Conservation (phyloP, 2,329 filamentous ascomycete species). For the Aspergillus latus region DNA sequence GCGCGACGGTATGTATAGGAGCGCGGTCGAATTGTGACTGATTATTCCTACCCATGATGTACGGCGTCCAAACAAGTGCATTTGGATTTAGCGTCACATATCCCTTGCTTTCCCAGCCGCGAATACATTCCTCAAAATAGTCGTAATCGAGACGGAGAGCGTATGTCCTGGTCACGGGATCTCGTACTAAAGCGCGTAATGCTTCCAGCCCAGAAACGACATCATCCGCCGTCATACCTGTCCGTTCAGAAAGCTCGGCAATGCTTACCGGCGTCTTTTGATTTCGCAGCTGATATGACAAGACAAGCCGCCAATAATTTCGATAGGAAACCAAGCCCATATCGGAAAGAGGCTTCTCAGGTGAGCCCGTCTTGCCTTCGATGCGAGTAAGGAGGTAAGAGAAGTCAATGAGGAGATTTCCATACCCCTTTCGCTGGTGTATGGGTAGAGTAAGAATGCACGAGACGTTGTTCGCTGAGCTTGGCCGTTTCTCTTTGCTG, state of each 20-base stretch:
- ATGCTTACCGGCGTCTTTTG: constrained; percentile 59
- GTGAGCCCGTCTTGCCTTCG: constrained; percentile 90
- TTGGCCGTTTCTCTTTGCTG: constrained; percentile 94
- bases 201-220: constrained; percentile 92
- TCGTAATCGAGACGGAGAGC: constrained; percentile 82
- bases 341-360: constrained; percentile 94
- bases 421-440: constrained; percentile 95
- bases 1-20: constrained; percentile 82
- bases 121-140: constrained; percentile 84
- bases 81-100: constrained; percentile 82
- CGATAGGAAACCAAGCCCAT: constrained; percentile 97
- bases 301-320: constrained; percentile 90
- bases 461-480: constrained; percentile 94
- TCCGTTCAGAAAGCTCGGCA: constrained; percentile 68
- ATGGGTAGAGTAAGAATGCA: constrained; percentile 96
- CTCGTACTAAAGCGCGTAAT: constrained; percentile 81
- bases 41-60: constrained; percentile 88
- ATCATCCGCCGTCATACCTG: constrained; percentile 94
- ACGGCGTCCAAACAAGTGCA: constrained; percentile 89
- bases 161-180: constrained; percentile 84
- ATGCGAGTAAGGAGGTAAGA: constrained; percentile 93
- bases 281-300: constrained; percentile 79
- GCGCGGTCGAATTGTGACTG: constrained; percentile 80
- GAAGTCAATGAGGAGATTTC: constrained; percentile 95
- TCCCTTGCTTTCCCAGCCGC: constrained; percentile 83